A percentile compares a stretch with the other conserved stretches of the same genome.
These are phyloP conservation scores for Penicillium sp. DNA, from an alignment of 2,329 filamentous ascomycete genomes.

Conservation along the genomic window DNA sequence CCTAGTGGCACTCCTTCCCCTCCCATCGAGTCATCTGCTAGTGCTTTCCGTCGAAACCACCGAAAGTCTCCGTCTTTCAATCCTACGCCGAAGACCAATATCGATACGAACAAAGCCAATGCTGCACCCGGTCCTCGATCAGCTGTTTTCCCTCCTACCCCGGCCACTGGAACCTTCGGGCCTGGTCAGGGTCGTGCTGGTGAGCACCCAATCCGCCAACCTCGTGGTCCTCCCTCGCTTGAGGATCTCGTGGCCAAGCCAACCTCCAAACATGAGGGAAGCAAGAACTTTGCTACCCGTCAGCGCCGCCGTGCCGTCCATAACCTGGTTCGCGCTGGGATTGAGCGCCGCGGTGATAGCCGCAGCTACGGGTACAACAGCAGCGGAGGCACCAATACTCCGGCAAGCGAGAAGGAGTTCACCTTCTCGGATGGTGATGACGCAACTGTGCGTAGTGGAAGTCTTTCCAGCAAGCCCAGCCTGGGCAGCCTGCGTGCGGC, in stretches of 20 bases:
- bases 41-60: constrained; percentile 89
- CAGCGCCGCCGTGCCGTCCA: constrained; percentile 89
- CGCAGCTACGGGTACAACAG: constrained; percentile 65
- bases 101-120: constrained; percentile 53
- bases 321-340: constrained; percentile 85
- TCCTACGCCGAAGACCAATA: constrained; percentile 46
- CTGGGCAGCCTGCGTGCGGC: constrained; percentile 73
- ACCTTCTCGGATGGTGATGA: constrained; percentile 74
- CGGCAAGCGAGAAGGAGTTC: constrained; percentile 77
- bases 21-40: constrained; percentile 74
- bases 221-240: constrained; percentile 83
- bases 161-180: constrained; percentile 80
- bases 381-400: constrained; percentile 75
- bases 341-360: constrained; percentile 75
- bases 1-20: constrained; percentile 66
- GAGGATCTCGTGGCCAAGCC: constrained; percentile 89
- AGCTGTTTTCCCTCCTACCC: constrained; percentile 75
- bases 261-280: constrained; percentile 89
- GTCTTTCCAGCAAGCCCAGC: constrained; percentile 73
- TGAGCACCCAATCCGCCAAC: constrained; percentile 91
- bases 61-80: constrained; percentile 81
- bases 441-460: constrained; percentile 72
- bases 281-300: constrained; percentile 93
- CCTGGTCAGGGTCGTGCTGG: constrained; percentile 90
- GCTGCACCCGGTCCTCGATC: constrained; percentile 70